Percentiles rank a stretch among this genome's conserved stretches.
phyloP scores from a whole-genome alignment of 2,329 filamentous ascomycete genomes.

The Arthrobotrys iridis region DNA sequence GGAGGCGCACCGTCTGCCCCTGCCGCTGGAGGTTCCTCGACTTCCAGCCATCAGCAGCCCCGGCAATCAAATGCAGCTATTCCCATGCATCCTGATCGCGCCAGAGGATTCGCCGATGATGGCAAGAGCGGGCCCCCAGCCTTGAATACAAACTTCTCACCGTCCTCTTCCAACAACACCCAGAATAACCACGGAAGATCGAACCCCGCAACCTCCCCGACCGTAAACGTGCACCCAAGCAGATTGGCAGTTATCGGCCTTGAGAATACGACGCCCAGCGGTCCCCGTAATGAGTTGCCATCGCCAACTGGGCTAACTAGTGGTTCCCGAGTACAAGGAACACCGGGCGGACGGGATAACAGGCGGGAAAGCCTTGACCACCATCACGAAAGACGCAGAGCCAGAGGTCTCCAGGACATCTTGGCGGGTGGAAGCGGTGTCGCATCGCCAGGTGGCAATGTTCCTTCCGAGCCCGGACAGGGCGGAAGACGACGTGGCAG shows the following conservation, averaged over 20 bases:
- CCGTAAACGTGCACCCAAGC: constrained; percentile 43
- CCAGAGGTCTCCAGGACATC: constrained; percentile 57
- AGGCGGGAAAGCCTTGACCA: constrained; percentile 55
- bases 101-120: constrained; percentile 31
- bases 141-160: constrained; percentile 36
- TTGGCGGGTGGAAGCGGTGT: constrained; percentile 51
- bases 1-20: constrained; percentile 19
- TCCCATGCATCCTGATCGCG: constrained; percentile 50
- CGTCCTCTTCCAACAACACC: constrained; percentile 22
- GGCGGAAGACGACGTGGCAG: constrained; percentile 51
- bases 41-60: not conserved
- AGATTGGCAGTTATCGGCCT: constrained; percentile 34
- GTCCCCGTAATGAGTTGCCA: constrained; percentile 52
- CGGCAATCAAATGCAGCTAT: constrained; percentile 18
- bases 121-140: constrained; percentile 2
- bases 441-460: constrained; percentile 53
- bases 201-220: constrained; percentile 33
- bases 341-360: constrained; percentile 37
- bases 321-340: constrained; percentile 25
- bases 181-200: constrained; percentile 44
- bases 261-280: constrained; percentile 43
- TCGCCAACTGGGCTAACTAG: constrained; percentile 57
- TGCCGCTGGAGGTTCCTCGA: constrained; percentile 4
- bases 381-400: constrained; percentile 56
- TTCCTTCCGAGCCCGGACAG: constrained; percentile 43